Evolutionary conservation across 106 monocot species (phyloP).

Genomic region (Dendrobium nobile): DNA sequence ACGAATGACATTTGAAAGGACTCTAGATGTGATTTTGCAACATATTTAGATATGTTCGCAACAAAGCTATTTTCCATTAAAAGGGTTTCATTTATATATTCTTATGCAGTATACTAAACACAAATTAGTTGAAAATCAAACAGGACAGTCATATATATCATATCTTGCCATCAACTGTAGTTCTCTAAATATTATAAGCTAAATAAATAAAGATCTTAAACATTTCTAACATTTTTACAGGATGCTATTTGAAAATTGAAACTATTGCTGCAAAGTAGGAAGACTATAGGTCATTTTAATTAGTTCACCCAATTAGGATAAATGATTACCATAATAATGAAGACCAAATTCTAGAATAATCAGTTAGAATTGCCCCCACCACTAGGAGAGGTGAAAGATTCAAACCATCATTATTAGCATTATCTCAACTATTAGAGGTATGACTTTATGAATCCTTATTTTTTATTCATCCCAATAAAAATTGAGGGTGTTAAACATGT

Average conservation of each 20-base stretch:
- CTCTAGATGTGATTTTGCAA: not conserved
- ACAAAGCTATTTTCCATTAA: not conserved
- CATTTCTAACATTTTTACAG: not conserved
- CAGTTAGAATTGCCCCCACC: too few species aligned
- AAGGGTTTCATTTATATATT: not conserved
- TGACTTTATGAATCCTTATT: not conserved
- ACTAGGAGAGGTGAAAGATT: too few species aligned
- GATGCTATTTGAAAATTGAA: not conserved
- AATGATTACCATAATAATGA: too few species aligned
- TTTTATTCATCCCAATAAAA: not conserved
- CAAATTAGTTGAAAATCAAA: not conserved
- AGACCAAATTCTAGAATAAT: too few species aligned
- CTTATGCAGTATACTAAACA: not conserved
- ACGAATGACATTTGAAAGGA: not conserved
- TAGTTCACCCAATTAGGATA: not conserved
- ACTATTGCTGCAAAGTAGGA: not conserved
- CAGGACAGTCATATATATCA: too few species aligned
- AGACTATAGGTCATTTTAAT: not conserved
- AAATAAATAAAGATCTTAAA: not conserved
- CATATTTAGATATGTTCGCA: not conserved
- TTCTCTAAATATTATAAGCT: too few species aligned
- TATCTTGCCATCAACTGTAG: too few species aligned
- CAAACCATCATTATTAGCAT: not conserved
- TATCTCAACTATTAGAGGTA: not conserved
- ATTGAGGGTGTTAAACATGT: not conserved